Conservation (phyloP, 768 basidiomycete genomes). For the Boletales sp. region DNA sequence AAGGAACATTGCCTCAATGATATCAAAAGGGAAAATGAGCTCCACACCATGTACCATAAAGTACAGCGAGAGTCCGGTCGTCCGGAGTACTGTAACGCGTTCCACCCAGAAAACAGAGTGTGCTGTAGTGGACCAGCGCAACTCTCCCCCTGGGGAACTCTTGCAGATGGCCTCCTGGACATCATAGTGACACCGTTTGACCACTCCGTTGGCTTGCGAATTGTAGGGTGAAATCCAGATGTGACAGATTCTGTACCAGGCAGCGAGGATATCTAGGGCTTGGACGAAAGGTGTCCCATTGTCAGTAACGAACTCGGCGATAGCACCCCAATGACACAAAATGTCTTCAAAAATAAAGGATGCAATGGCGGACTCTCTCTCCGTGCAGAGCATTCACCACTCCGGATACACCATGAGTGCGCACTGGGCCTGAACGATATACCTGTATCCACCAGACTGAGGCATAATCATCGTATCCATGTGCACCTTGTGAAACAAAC, state of each 20-base stretch:
- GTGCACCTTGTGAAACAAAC: slow-evolving; percentile 11
- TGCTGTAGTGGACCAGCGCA: too few species aligned
- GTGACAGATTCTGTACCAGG: not conserved
- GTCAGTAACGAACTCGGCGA: slow-evolving; percentile 4
- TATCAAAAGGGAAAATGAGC: too few species aligned
- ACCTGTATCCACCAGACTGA: too few species aligned
- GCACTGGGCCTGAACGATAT: slow-evolving; percentile 13
- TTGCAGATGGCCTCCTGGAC: too few species aligned
- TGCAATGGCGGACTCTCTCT: slow-evolving; percentile 4
- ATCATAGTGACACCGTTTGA: too few species aligned
- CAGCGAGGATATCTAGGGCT: not conserved
- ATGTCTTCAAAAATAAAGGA: slow-evolving; percentile 21
- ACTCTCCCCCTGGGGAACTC: too few species aligned
- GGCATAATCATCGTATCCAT: slow-evolving; percentile 5
- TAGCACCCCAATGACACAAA: slow-evolving; percentile 5
- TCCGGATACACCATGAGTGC: slow-evolving; percentile 4
- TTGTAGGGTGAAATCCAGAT: slow-evolving; percentile 1
- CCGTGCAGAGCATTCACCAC: slow-evolving; percentile 31
- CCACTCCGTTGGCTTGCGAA: too few species aligned
- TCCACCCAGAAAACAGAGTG: too few species aligned
- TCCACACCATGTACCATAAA: too few species aligned
- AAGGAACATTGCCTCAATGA: slow-evolving; percentile 25
- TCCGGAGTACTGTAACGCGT: too few species aligned
- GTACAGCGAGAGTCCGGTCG: too few species aligned
- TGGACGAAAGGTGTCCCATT: not conserved